A percentile compares a stretch with the other conserved stretches of the same genome.
These are phyloP conservation scores for Fusarium musae DNA, from an alignment of 2,329 filamentous ascomycete species.

Conservation along the genomic window DNA sequence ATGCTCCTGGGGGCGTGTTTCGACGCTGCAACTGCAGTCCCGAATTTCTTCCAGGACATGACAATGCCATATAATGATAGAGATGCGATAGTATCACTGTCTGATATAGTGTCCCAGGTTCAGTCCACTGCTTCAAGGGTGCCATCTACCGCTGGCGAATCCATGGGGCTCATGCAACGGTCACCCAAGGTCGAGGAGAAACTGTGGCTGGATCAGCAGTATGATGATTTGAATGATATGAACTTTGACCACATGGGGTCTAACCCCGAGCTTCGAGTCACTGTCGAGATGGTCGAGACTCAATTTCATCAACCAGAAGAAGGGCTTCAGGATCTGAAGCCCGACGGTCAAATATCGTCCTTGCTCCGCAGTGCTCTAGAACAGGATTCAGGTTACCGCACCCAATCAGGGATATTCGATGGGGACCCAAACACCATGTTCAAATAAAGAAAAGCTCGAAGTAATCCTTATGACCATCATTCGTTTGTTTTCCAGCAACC, in stretches of 20 bases:
- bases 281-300: not conserved
- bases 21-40: not conserved
- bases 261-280: conserved; percentile 9
- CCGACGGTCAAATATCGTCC: not conserved
- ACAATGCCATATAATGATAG: not conserved
- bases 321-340: not conserved
- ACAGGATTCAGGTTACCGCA: conserved; percentile 22
- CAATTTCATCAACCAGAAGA: conserved; percentile 4
- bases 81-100: not conserved
- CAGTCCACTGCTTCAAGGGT: conserved; percentile 27
- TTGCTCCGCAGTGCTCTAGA: conserved; percentile 8
- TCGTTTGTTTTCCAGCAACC: not conserved
- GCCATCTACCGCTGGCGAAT: conserved; percentile 27
- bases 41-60: not conserved
- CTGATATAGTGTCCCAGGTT: not conserved
- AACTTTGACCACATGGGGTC: conserved; percentile 18
- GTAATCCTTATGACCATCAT: not conserved
- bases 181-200: conserved; percentile 16
- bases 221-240: not conserved
- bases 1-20: not conserved
- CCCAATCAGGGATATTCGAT: not conserved
- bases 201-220: not conserved
- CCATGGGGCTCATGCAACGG: not conserved
- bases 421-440: conserved; percentile 11
- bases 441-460: not conserved